phyloP scores from a whole-genome alignment of 2,329 filamentous ascomycete species.

The Verticillium albo-atrum region DNA sequence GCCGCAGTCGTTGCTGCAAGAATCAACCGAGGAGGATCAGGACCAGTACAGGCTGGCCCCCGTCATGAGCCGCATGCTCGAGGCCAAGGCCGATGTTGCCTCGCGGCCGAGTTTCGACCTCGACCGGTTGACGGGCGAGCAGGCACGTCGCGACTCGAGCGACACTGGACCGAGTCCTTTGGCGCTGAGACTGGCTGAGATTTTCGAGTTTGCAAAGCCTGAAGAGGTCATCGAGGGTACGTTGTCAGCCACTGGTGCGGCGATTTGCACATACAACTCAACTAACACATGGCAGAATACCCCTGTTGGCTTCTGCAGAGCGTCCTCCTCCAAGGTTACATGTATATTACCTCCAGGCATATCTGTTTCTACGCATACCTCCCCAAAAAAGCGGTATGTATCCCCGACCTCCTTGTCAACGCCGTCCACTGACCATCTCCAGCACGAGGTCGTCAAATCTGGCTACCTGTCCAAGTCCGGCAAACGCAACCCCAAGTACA shows the following conservation, averaged over 20 bases:
- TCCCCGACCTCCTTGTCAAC: no score
- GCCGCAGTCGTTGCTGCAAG: constrained; percentile 2
- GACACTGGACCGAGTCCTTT: constrained; percentile 51
- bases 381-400: constrained; percentile 79
- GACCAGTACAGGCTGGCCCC: constrained; percentile 53
- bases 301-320: constrained; percentile 91
- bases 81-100: constrained; percentile 63
- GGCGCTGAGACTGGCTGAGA: constrained; percentile 70
- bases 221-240: constrained; percentile 80
- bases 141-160: constrained; percentile 7
- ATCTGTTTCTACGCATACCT: constrained; percentile 97
- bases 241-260: constrained; percentile 5
- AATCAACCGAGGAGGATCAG: constrained; percentile 15
- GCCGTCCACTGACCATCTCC: constrained; percentile 5
- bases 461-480: constrained; percentile 87
- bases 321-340: constrained; percentile 86
- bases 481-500: constrained; percentile 81
- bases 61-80: constrained; percentile 73
- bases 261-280: background rate
- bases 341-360: constrained; percentile 91
- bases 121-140: constrained; percentile 38
- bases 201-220: constrained; percentile 75
- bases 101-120: constrained; percentile 54
- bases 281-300: constrained; percentile 58
- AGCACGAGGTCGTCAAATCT: constrained; percentile 75